Base-by-base conservation (phyloP, 495 filamentous ascomycete species). In the Penicillium argentinense region DNA sequence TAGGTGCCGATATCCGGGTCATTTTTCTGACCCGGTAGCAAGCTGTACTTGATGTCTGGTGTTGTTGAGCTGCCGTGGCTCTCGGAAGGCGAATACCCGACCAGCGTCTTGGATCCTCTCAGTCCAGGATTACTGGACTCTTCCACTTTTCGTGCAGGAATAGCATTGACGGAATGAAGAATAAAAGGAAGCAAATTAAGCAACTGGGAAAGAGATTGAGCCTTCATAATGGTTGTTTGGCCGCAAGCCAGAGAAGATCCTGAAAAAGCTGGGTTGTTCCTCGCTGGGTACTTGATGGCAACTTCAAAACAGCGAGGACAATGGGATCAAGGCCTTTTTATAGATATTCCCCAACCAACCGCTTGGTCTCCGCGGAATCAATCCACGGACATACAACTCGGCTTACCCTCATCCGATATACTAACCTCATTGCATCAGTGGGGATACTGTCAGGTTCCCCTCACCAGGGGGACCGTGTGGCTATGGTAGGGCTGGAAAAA, bases 1-100 rank as follows among this genome's bases (percentile, higher is more conserved):
- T 79, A 84, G 3, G 78, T 53, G 0, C 86, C 85, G 6, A 82
- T 60, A 2, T 80, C 68, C 1, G 74, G 66, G 37, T 81, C 74
- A 4, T 76, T 75, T 11, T 73, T 75, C 43, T 89, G 85, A 0
- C 78, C 82, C 2, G 74, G 59, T 6, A 75, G 70, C 19, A 79
- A 62, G 16, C 67, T 61, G 40, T 69, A 74, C 19, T 68, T 55
- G 39, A 71, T 51, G 5, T 71, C 63, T 5, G 69, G 68, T 2
- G 61, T 60, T 9, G 59, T 51, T 17, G 66, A 56, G 11, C 47
- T 56, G 7, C 59, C 47, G 9, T 65, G 23, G 14, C 53, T 62
- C 38, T 70, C 63, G n/a, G 54, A 54, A 1, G 67, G 13, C 1
- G 68, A 72, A 47, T 74, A 71, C 8, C 71, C 71, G 6, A 69